phyloP scores from a whole-genome alignment of 1,284 basidiomycete species.

The Heterobasidion parviporum region DNA sequence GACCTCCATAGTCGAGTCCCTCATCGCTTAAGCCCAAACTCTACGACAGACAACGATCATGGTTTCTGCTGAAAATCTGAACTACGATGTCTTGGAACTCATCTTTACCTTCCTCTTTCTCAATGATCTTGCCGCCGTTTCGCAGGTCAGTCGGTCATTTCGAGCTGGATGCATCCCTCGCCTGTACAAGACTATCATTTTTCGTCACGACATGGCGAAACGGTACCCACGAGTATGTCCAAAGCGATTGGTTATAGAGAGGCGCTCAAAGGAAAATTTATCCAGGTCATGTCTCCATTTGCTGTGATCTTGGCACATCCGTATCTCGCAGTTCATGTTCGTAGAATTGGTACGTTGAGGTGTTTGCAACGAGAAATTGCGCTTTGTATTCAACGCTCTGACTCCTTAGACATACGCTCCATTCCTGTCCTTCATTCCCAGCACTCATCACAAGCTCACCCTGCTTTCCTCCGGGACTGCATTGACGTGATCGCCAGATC shows the following conservation, averaged over 20 bases:
- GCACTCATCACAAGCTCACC: conserved; percentile 21
- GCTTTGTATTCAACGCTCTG: background rate
- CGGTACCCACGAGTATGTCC: conserved; percentile 36
- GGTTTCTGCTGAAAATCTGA: conserved; percentile 59
- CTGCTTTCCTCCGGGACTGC: conserved; percentile 46
- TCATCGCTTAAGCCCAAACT: no score
- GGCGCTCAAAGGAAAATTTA: background rate
- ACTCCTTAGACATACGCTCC: conserved; percentile 39
- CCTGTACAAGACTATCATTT: conserved; percentile 50
- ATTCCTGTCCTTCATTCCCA: conserved; percentile 26
- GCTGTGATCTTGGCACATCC: conserved; percentile 42
- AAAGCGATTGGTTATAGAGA: background rate
- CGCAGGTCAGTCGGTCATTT: conserved; percentile 57
- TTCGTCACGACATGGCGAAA: conserved; percentile 45
- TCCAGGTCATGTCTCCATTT: conserved; percentile 49
- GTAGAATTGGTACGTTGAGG: conserved; percentile 40
- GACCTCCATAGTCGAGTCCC: no score
- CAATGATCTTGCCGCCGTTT: conserved; percentile 47
- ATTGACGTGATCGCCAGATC: conserved; percentile 36
- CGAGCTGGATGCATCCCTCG: conserved; percentile 50
- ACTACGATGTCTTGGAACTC: conserved; percentile 60
- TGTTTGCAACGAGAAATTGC: background rate
- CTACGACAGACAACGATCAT: conserved; percentile 24
- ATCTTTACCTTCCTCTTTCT: conserved; percentile 46
- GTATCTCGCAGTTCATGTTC: conserved; percentile 47